phyloP scores from a whole-genome alignment of 306 rosid species.

The Pyrus pyrifolia region DNA sequence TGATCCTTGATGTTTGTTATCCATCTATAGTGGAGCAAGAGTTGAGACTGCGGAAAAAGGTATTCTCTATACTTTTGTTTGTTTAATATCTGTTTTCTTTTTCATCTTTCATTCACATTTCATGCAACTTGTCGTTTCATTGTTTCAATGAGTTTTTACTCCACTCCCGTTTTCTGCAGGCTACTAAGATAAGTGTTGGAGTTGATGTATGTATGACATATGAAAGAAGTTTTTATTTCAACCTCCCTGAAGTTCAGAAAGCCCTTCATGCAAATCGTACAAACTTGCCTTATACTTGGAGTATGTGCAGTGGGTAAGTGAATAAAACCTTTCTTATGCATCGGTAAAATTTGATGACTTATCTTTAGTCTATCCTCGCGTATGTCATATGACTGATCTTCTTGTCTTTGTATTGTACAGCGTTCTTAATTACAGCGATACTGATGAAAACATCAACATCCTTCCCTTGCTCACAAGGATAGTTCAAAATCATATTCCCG shows the following conservation, averaged over 20 bases:
- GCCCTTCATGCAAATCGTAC: constrained; percentile 97
- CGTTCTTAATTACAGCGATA: constrained; percentile 45
- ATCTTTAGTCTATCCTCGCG: background rate
- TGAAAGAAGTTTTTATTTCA: constrained; percentile 59
- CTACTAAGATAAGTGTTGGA: constrained; percentile 64
- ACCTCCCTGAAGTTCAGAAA: constrained; percentile 81
- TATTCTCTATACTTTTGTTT: constrained; percentile 12
- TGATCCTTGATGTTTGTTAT: constrained; percentile 63
- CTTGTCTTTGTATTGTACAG: constrained; percentile 28
- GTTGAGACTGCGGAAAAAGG: constrained; percentile 60
- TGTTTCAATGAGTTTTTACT: background rate
- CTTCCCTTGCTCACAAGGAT: constrained; percentile 75
- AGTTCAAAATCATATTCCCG: constrained; percentile 55
- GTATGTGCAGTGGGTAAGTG: constrained; percentile 60
- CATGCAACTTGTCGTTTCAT: background rate
- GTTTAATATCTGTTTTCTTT: background rate
- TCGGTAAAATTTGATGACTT: background rate
- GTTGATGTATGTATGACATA: constrained; percentile 71
- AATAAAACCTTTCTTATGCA: background rate
- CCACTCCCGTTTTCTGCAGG: constrained; percentile 35
- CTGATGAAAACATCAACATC: constrained; percentile 56
- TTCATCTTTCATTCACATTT: background rate
- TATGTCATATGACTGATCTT: background rate
- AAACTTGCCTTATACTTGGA: constrained; percentile 59
- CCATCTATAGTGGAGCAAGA: constrained; percentile 45